These are phyloP conservation scores for Phytophthora aleatoria DNA, from an alignment of 352 stramenopile species.

Conservation along the genomic window DNA sequence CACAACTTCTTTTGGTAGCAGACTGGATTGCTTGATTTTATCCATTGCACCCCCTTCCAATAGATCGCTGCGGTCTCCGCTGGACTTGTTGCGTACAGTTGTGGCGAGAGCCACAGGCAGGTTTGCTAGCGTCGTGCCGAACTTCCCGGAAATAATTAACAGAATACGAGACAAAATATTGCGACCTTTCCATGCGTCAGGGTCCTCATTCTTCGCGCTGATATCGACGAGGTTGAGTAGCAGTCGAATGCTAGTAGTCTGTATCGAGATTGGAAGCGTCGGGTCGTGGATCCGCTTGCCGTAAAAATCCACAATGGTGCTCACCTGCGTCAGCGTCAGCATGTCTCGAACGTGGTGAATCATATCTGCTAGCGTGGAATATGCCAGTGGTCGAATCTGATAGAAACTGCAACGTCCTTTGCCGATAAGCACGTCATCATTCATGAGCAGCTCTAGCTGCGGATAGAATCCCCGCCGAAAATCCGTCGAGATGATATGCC, in stretches of 20 bases:
- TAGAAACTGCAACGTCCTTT: conserved; percentile 83
- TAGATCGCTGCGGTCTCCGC: conserved; percentile 61
- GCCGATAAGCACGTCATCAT: conserved; percentile 95
- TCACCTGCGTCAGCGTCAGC: conserved; percentile 95
- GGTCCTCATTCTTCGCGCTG: conserved; percentile 95
- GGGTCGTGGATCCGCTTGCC: conserved; percentile 93
- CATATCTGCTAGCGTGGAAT: conserved; percentile 97
- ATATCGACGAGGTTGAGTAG: conserved; percentile 97
- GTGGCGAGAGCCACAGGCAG: conserved; percentile 70
- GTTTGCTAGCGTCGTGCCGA: conserved; percentile 87
- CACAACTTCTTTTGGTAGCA: conserved; percentile 63
- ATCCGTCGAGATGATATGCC: conserved; percentile 97
- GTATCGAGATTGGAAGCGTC: conserved; percentile 94
- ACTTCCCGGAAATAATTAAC: conserved; percentile 95
- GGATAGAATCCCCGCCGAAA: conserved; percentile 97
- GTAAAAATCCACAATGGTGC: conserved; percentile 94
- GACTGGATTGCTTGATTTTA: conserved; percentile 84
- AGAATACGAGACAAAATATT: conserved; percentile 92
- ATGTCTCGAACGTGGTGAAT: conserved; percentile 96
- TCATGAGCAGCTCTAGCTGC: conserved; percentile 95
- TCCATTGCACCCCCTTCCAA: conserved; percentile 88
- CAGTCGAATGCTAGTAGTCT: conserved; percentile 95
- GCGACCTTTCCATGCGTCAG: conserved; percentile 85
- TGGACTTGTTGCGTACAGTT: conserved; percentile 46
- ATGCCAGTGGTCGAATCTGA: conserved; percentile 94